These are phyloP conservation scores for Tolypocladium tundrense DNA, from an alignment of 2,329 filamentous ascomycete genomes.

Conservation along the genomic window DNA sequence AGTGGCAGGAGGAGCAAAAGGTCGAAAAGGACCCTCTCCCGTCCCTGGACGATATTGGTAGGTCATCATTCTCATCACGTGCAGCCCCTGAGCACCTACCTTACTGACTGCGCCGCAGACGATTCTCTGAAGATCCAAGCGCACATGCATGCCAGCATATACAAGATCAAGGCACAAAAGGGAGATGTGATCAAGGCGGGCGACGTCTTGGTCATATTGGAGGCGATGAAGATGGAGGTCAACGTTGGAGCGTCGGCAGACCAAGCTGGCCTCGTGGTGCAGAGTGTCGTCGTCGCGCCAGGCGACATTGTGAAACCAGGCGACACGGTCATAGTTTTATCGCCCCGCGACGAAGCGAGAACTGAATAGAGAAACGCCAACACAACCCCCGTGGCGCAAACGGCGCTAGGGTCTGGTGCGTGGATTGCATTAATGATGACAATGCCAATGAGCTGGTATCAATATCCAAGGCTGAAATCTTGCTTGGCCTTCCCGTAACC, in stretches of 20 bases:
- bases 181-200: constrained; percentile 30
- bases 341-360: neutral
- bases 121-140: constrained; percentile 18
- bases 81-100: neutral
- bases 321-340: neutral
- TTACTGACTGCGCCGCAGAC: constrained; percentile 3
- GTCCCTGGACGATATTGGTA: constrained; percentile 1
- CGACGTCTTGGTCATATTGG: constrained; percentile 34
- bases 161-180: constrained; percentile 36
- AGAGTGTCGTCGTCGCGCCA: neutral
- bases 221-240: constrained; percentile 51
- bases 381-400: neutral
- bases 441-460: neutral
- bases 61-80: neutral
- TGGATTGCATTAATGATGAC: neutral
- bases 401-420: neutral
- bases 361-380: too few species aligned
- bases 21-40: constrained; percentile 4
- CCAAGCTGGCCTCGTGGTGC: neutral
- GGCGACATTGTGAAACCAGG: constrained; percentile 5
- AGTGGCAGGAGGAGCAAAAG: constrained; percentile 18
- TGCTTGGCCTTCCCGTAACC: neutral
- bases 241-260: neutral
- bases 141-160: constrained; percentile 33
- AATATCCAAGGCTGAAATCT: neutral